phyloP scores from a whole-genome alignment of 2,329 filamentous ascomycete species.

The Gliomastix tumulicola region DNA sequence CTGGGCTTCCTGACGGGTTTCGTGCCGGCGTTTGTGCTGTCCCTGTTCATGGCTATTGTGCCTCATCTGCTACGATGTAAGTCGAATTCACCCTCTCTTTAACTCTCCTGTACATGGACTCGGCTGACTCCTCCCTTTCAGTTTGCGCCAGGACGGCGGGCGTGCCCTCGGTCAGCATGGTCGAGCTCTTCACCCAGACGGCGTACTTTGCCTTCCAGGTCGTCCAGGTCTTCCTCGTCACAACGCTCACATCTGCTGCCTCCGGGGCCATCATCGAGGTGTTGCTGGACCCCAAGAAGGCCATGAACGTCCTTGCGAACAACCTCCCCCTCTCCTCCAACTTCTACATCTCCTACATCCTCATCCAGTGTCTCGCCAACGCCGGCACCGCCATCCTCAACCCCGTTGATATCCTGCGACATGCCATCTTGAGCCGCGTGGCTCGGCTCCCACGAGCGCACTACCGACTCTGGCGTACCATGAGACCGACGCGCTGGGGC shows the following conservation, averaged over 20 bases:
- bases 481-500: conserved; percentile 75
- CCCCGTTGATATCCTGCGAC: conserved; percentile 51
- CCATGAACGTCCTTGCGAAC: conserved; percentile 59
- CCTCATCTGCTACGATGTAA: conserved; percentile 67
- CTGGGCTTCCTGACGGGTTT: conserved; percentile 80
- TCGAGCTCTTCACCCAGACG: conserved; percentile 86
- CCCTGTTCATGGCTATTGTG: conserved; percentile 79
- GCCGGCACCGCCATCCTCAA: conserved; percentile 71
- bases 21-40: conserved; percentile 70
- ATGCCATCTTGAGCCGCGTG: conserved; percentile 58
- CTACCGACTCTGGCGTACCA: conserved; percentile 68
- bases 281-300: conserved; percentile 50
- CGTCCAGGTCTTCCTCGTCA: conserved; percentile 84
- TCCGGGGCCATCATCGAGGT: conserved; percentile 61
- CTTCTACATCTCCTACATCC: conserved; percentile 91
- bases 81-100: conserved; percentile 1
- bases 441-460: conserved; percentile 74
- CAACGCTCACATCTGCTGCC: conserved; percentile 76
- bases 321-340: conserved; percentile 81
- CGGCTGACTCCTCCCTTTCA: conserved; percentile 14
- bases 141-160: conserved; percentile 74
- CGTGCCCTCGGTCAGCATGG: conserved; percentile 68
- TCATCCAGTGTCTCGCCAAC: conserved; percentile 81
- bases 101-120: background rate
- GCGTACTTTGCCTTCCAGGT: conserved; percentile 89